Conservation (phyloP, 352 stramenopile species). For the Pythium biforme region DNA sequence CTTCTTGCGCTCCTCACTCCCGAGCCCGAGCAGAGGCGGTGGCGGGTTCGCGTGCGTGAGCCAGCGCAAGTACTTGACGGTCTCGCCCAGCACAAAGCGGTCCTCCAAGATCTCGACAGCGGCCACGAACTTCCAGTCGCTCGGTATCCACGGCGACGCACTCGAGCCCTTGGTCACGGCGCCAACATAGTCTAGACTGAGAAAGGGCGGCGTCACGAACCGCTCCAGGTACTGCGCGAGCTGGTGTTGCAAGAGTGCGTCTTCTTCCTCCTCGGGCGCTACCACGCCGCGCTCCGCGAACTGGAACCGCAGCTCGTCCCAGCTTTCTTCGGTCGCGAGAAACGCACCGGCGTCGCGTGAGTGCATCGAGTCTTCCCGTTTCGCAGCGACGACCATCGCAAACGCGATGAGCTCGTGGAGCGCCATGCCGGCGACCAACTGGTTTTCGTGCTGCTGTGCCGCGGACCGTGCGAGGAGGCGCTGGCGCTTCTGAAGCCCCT, state of each 20-base stretch:
- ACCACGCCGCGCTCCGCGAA: constrained; percentile 29
- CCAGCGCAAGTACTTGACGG: constrained; percentile 68
- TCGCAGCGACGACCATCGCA: constrained; percentile 45
- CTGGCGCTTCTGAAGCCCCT: constrained; percentile 35
- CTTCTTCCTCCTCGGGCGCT: not conserved
- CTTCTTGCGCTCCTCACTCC: not conserved
- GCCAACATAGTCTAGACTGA: constrained; percentile 22
- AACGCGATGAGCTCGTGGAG: constrained; percentile 62
- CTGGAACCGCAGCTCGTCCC: constrained; percentile 52
- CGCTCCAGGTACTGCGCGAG: constrained; percentile 45
- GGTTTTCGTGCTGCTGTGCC: constrained; percentile 39
- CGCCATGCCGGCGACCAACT: constrained; percentile 39
- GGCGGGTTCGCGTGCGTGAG: constrained; percentile 8
- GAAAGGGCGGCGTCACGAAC: constrained; percentile 29
- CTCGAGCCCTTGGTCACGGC: constrained; percentile 20
- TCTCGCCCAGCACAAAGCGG: constrained; percentile 52
- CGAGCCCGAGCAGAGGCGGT: not conserved
- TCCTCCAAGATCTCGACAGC: constrained; percentile 43
- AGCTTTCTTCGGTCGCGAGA: constrained; percentile 36
- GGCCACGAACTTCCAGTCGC: constrained; percentile 44
- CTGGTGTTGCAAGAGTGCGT: constrained; percentile 27
- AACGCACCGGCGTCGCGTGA: constrained; percentile 39
- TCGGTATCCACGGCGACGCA: constrained; percentile 34
- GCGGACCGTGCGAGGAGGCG: constrained; percentile 34
- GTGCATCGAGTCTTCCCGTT: constrained; percentile 49